Evolutionary conservation across 2,329 filamentous ascomycete genomes (phyloP).

Genomic region (Periconia sp.): DNA sequence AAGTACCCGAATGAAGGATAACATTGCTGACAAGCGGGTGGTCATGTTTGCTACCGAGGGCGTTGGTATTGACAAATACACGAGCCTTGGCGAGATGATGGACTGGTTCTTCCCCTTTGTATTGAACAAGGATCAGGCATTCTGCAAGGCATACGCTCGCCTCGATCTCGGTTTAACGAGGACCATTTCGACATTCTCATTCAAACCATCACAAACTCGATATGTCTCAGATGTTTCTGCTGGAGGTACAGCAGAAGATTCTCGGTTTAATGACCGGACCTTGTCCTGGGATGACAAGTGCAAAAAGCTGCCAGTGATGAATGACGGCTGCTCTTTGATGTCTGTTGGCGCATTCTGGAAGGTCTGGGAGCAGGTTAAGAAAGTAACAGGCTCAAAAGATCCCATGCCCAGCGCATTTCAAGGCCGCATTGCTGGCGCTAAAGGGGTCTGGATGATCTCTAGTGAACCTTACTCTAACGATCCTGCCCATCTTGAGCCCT

Average conservation of each 20-base stretch:
- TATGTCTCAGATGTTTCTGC: slow-evolving; percentile 37
- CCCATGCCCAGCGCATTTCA: slow-evolving; percentile 72
- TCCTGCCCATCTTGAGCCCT: slow-evolving; percentile 52
- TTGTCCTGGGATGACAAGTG: slow-evolving; percentile 27
- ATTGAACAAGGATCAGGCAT: slow-evolving; percentile 42
- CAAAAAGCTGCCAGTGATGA: slow-evolving; percentile 45
- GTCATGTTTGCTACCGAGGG: slow-evolving; percentile 46
- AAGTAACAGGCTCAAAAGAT: slow-evolving; percentile 64
- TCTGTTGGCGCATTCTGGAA: slow-evolving; percentile 64
- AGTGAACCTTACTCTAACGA: slow-evolving; percentile 52
- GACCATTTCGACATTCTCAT: slow-evolving; percentile 44
- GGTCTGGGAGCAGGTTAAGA: slow-evolving; percentile 59
- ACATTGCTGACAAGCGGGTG: slow-evolving; percentile 28
- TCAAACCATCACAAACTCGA: slow-evolving; percentile 46
- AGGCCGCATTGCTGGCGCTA: slow-evolving; percentile 73
- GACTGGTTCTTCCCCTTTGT: slow-evolving; percentile 49
- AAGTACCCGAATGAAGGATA: slow-evolving; percentile 9
- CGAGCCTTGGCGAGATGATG: slow-evolving; percentile 35
- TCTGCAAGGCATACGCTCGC: slow-evolving; percentile 51
- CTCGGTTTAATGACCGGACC: slow-evolving; percentile 44
- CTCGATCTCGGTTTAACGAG: slow-evolving; percentile 51
- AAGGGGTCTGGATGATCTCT: slow-evolving; percentile 76
- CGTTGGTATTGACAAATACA: slow-evolving; percentile 25
- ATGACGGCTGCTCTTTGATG: slow-evolving; percentile 66
- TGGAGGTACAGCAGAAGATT: slow-evolving; percentile 41